These are phyloP conservation scores for Debaryomyces singareniensis DNA, from an alignment of 1,139 yeast genomes.

Conservation along the genomic window DNA sequence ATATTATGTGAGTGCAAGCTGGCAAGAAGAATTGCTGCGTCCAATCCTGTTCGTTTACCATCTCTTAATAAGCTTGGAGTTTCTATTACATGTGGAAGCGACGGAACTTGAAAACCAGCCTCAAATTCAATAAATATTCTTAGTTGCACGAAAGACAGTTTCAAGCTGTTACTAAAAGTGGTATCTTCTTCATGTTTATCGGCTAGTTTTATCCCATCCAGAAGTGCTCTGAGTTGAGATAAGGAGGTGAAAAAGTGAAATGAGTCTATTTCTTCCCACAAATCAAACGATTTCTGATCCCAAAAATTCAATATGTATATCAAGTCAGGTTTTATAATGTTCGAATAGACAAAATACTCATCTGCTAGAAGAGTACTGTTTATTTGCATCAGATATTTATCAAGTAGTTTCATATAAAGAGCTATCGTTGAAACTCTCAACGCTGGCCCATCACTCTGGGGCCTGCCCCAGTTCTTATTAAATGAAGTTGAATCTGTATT, in stretches of 20 bases:
- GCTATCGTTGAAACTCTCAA: constrained; percentile 62
- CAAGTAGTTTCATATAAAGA: constrained; percentile 45
- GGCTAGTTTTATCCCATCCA: constrained; percentile 50
- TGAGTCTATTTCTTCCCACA: constrained; percentile 87
- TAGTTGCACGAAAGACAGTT: constrained; percentile 24
- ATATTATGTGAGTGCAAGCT: constrained; percentile 58
- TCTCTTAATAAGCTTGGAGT: constrained; percentile 45
- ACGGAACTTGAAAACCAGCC: constrained; percentile 39
- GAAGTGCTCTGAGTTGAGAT: constrained; percentile 65
- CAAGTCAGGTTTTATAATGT: constrained; percentile 66
- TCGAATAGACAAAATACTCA: constrained; percentile 34
- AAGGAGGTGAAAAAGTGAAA: constrained; percentile 74
- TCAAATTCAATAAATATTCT: constrained; percentile 28
- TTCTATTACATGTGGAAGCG: constrained; percentile 57
- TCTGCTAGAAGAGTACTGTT: constrained; percentile 17
- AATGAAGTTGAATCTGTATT: constrained; percentile 59
- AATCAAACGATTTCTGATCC: constrained; percentile 65
- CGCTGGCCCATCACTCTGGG: constrained; percentile 95
- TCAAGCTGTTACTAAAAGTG: constrained; percentile 19
- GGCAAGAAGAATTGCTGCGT: constrained; percentile 72
- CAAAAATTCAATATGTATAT: constrained; percentile 59
- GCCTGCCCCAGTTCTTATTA: constrained; percentile 78
- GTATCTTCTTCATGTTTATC: constrained; percentile 22
- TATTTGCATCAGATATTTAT: constrained; percentile 21
- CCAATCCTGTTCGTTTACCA: constrained; percentile 62